Percentiles rank a stretch among this genome's conserved stretches.
Conservation (phyloP, 805 yeast genomes). For the Wickerhamomyces queroliae region DNA sequence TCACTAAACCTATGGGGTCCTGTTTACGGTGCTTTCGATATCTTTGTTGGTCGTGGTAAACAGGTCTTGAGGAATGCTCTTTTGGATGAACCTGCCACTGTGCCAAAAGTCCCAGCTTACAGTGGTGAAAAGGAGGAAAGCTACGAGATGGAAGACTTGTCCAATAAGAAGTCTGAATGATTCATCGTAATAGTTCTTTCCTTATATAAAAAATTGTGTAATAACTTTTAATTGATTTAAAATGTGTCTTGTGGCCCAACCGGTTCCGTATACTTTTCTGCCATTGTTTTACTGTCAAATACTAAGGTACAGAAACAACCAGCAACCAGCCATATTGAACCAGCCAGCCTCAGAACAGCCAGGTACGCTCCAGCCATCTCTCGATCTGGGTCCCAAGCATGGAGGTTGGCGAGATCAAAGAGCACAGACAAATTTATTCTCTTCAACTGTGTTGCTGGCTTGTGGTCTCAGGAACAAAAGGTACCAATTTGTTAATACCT, state of each 20-base stretch:
- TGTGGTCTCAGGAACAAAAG: not conserved
- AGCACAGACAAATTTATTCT: not conserved
- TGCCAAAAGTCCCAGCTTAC: conserved; percentile 3
- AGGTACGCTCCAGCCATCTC: too few species aligned
- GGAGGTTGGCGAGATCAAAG: not conserved
- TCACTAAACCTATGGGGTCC: conserved; percentile 74
- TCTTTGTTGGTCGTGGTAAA: conserved; percentile 49
- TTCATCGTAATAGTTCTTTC: too few species aligned
- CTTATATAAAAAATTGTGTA: not conserved
- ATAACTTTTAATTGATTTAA: not conserved
- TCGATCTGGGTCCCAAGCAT: too few species aligned
- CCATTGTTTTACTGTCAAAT: not conserved
- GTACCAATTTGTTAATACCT: too few species aligned
- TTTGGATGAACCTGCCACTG: conserved; percentile 41
- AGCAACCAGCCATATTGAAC: not conserved
- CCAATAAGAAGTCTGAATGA: conserved; percentile 14
- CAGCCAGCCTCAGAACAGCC: too few species aligned
- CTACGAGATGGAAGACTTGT: conserved; percentile 27
- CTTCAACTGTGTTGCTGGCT: not conserved
- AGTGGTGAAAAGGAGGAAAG: conserved; percentile 16
- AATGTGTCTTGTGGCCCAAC: too few species aligned
- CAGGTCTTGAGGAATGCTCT: conserved; percentile 54
- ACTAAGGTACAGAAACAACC: not conserved
- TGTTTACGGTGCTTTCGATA: conserved; percentile 54
- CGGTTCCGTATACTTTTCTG: not conserved